Percentiles rank a stretch among this genome's conserved stretches.
Evolutionary conservation across 257 asterid genomes (phyloP).

Genomic region (Solanum appendiculatum): DNA sequence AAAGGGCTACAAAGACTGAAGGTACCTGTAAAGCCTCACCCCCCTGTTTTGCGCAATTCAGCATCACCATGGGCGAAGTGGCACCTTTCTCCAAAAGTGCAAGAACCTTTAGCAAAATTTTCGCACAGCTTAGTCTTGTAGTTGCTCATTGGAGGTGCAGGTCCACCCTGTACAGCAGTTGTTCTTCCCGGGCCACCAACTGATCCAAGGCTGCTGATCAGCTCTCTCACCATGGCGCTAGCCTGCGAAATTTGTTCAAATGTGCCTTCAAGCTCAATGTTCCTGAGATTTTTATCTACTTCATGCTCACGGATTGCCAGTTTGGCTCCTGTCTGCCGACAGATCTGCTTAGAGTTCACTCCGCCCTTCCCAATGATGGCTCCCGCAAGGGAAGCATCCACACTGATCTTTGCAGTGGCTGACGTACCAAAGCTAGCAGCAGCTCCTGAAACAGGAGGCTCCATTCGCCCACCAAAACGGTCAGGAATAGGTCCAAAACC

Average conservation of each 20-base stretch:
- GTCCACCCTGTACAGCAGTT: not conserved
- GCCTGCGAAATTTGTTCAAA: constrained; percentile 78
- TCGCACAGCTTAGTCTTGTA: constrained; percentile 78
- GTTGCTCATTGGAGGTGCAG: constrained; percentile 37
- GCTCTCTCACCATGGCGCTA: constrained; percentile 65
- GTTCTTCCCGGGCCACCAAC: constrained; percentile 26
- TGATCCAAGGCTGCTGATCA: constrained; percentile 43
- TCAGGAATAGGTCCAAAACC: constrained; percentile 40
- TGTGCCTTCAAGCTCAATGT: constrained; percentile 85
- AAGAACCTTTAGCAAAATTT: constrained; percentile 67
- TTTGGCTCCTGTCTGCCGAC: constrained; percentile 76
- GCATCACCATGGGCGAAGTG: constrained; percentile 92
- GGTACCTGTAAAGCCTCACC: constrained; percentile 3
- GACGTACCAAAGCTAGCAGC: constrained; percentile 66
- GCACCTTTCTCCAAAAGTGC: constrained; percentile 91
- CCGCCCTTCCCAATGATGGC: constrained; percentile 94
- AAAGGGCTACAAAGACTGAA: not conserved
- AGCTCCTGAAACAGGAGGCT: constrained; percentile 40
- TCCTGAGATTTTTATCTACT: constrained; percentile 52
- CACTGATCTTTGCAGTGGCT: constrained; percentile 78
- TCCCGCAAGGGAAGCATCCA: constrained; percentile 74
- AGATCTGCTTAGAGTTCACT: constrained; percentile 81
- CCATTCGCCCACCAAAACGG: constrained; percentile 36
- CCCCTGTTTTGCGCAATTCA: constrained; percentile 54
- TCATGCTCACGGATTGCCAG: constrained; percentile 72